Evolutionary conservation across 768 basidiomycete genomes (phyloP).

Genomic region (Suillus sp.): DNA sequence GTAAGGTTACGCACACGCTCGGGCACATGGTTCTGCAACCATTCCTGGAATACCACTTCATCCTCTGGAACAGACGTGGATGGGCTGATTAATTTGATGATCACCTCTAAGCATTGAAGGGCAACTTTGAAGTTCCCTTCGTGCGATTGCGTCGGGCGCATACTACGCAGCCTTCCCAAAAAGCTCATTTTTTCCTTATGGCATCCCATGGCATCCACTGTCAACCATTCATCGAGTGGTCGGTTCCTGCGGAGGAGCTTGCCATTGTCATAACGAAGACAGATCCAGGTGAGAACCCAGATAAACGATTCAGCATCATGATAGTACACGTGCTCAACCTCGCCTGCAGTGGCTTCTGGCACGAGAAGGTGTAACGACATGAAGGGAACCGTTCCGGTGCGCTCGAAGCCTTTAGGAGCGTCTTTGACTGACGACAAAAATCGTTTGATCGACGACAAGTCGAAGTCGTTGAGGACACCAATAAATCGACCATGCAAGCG

Average conservation of each 20-base stretch:
- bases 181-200: not conserved
- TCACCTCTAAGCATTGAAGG: too few relatives aligned
- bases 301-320: not conserved
- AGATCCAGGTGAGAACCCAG: not conserved
- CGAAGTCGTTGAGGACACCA: not conserved
- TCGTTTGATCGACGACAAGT: not conserved
- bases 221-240: not conserved
- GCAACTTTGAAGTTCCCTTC: not conserved
- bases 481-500: not conserved
- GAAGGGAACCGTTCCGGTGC: not conserved
- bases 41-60: not conserved
- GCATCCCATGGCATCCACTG: not conserved
- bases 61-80: not conserved
- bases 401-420: not conserved
- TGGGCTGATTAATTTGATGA: not conserved
- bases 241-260: too few relatives aligned
- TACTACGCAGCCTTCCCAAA: not conserved
- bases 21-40: not conserved
- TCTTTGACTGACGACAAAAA: not conserved
- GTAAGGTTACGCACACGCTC: not conserved
- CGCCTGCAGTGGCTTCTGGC: not conserved
- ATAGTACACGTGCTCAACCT: not conserved
- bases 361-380: not conserved
- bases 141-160: not conserved
- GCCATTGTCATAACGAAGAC: too few relatives aligned